Conservation (phyloP, 768 basidiomycete genomes). For the Mycena rosella region DNA sequence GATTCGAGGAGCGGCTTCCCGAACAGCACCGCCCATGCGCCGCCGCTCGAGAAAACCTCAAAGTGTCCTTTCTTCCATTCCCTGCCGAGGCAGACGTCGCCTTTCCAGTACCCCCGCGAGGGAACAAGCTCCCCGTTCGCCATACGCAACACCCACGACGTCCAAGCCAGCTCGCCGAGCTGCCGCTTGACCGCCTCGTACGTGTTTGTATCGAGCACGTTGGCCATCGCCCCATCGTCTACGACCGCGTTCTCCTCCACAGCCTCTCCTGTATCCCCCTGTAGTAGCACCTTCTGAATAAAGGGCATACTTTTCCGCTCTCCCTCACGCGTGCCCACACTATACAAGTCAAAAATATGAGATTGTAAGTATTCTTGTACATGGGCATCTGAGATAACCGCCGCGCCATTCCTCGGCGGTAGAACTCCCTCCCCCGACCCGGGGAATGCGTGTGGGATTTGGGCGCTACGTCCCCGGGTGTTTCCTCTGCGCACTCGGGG, state of each 20-base stretch:
- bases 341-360: conserved; percentile 26
- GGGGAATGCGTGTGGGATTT: conserved; percentile 19
- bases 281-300: conserved; percentile 8
- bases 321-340: conserved; percentile 4
- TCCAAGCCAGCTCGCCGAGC: background rate
- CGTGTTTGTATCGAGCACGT: conserved; percentile 9
- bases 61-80: conserved; percentile 7
- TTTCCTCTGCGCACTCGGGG: conserved; percentile 28
- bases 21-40: too few relatives aligned
- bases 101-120: conserved; percentile 31
- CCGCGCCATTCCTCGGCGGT: background rate
- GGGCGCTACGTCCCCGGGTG: conserved; percentile 20
- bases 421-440: conserved; percentile 17
- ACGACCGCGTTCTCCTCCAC: conserved; percentile 8
- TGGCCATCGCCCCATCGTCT: conserved; percentile 34
- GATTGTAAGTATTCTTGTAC: conserved; percentile 4
- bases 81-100: conserved; percentile 16
- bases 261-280: background rate
- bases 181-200: background rate
- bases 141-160: conserved; percentile 26
- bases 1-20: too few relatives aligned
- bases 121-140: conserved; percentile 30
- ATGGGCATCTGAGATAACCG: conserved; percentile 15
- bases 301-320: too few relatives aligned
- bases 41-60: conserved; percentile 34